Percentiles rank a stretch among this genome's conserved stretches.
phyloP scores from a whole-genome alignment of 169 alveolate species.

The Neospora caninum region DNA sequence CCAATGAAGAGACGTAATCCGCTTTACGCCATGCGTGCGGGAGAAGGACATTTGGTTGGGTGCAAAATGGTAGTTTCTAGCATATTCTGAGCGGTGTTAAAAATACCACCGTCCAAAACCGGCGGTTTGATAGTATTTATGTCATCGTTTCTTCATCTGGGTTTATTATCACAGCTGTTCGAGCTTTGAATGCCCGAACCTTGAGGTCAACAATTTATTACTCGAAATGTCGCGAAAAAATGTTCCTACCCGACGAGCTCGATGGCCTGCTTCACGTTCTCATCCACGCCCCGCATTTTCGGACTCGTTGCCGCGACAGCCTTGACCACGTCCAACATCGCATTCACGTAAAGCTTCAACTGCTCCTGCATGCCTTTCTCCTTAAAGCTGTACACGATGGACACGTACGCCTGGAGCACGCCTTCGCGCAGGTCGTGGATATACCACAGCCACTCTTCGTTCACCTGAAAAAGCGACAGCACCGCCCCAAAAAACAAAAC shows the following conservation, averaged over 20 bases:
- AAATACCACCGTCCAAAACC: too few species aligned
- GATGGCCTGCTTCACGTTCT: conserved; percentile 64
- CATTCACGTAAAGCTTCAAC: conserved; percentile 82
- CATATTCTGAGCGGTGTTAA: too few species aligned
- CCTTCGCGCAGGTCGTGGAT: conserved; percentile 90
- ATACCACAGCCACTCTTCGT: conserved; percentile 91
- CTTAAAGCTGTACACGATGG: conserved; percentile 89
- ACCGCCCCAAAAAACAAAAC: background rate
- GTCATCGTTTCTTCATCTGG: too few species aligned
- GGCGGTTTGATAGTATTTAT: too few species aligned
- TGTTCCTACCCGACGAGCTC: conserved; percentile 62
- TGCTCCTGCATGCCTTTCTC: conserved; percentile 81
- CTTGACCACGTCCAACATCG: conserved; percentile 84
- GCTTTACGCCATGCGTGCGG: too few species aligned
- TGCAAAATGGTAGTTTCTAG: too few species aligned
- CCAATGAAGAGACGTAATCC: too few species aligned
- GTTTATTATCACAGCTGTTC: too few species aligned
- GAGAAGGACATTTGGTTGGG: too few species aligned
- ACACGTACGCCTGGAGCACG: conserved; percentile 86
- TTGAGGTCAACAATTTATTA: too few species aligned
- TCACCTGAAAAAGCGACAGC: conserved; percentile 74
- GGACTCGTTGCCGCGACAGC: conserved; percentile 76
- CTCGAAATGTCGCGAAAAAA: too few species aligned
- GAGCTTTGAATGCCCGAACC: too few species aligned
- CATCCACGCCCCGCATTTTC: conserved; percentile 61